These are phyloP conservation scores for Podila clonocystis DNA, from an alignment of 192 early-diverging fungal species.

Conservation along the genomic window DNA sequence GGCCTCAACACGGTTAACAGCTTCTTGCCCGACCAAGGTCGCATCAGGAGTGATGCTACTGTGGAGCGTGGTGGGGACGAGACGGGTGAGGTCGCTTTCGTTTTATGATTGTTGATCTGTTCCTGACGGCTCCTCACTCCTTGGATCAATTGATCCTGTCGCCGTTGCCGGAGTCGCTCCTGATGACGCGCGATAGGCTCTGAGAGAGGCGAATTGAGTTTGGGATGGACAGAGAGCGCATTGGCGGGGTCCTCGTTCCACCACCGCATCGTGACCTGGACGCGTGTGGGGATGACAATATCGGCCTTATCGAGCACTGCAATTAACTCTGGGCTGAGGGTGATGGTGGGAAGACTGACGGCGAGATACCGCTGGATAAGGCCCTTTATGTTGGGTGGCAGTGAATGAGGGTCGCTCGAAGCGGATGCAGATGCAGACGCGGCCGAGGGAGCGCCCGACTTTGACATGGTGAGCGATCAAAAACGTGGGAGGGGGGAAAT, in stretches of 20 bases:
- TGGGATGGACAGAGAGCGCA: constrained; percentile 43
- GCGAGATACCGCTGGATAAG: constrained; percentile 42
- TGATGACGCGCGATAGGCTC: constrained; percentile 15
- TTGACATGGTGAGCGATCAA: constrained; percentile 27
- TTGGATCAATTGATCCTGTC: constrained; percentile 3
- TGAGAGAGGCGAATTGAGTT: constrained; percentile 32
- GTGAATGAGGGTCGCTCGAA: constrained; percentile 46
- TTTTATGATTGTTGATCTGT: background rate
- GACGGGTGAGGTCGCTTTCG: background rate
- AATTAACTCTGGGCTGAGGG: constrained; percentile 44
- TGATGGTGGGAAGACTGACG: constrained; percentile 38
- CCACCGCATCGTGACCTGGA: constrained; percentile 52
- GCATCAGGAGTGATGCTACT: background rate
- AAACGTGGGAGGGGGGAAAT: background rate
- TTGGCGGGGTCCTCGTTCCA: constrained; percentile 44
- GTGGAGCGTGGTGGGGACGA: background rate
- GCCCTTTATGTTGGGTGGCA: constrained; percentile 45
- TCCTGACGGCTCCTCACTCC: background rate
- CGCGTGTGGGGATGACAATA: constrained; percentile 30
- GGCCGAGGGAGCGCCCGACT: constrained; percentile 28
- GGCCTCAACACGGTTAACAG: no score
- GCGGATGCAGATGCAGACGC: constrained; percentile 38
- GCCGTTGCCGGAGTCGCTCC: constrained; percentile 11
- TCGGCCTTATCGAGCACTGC: constrained; percentile 27
- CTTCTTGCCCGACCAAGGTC: no score